Percentiles rank a stretch among this genome's conserved stretches.
Conservation (phyloP, 306 rosid genomes). For the Sphenostylis stenocarpa region DNA sequence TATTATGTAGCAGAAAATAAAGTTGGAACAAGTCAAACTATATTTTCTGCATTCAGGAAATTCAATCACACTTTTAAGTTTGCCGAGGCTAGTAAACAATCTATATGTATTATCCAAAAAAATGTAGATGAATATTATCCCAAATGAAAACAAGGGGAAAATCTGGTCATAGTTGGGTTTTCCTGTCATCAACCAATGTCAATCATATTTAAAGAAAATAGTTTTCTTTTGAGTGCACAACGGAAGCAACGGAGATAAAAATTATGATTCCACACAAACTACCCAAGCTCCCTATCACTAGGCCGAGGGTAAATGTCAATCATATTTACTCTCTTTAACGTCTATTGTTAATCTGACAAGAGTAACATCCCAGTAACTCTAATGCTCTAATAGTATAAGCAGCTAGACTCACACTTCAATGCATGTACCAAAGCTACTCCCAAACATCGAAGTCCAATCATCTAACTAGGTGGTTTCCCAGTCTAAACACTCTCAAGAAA, state of each 20-base stretch:
- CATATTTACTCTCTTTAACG: background rate
- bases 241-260: no score
- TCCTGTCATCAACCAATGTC: slow-evolving; percentile 10
- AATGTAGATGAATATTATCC: background rate
- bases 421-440: background rate
- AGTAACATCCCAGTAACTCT: background rate
- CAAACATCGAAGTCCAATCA: background rate
- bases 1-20: background rate
- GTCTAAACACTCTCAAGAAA: slow-evolving; percentile 17
- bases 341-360: background rate
- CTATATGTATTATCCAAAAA: background rate
- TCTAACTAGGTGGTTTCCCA: background rate
- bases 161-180: background rate
- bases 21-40: background rate
- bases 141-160: background rate
- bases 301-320: no score
- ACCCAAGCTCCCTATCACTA: no score
- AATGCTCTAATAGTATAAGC: background rate
- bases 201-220: background rate
- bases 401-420: background rate
- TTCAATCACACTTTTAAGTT: background rate
- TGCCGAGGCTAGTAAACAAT: background rate
- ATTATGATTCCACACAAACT: no score
- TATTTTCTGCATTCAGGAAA: background rate
- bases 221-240: no score